Percentiles rank a stretch among this genome's conserved stretches.
Conservation (phyloP, 2,329 filamentous ascomycete species). For the Arachnomyces sp. region DNA sequence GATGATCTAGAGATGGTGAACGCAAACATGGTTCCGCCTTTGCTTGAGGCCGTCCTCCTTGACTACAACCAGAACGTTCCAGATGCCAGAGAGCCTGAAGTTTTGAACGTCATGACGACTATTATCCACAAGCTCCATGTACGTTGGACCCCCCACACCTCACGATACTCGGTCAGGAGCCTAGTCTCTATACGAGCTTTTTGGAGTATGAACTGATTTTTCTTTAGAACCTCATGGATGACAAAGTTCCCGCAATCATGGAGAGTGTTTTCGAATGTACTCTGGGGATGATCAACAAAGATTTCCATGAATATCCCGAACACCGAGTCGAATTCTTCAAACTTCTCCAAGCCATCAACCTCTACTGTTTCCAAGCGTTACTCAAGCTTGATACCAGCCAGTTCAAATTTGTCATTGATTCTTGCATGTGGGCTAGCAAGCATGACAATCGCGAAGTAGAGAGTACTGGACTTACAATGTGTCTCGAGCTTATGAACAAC, state of each 20-base stretch:
- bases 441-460: constrained; percentile 98
- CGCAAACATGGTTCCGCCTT: constrained; percentile 86
- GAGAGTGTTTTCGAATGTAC: constrained; percentile 98
- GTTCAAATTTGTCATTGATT: constrained; percentile 99
- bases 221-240: constrained; percentile 81
- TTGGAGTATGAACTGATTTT: constrained; percentile 24
- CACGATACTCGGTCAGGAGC: constrained; percentile 41
- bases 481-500: constrained; percentile 92
- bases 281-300: constrained; percentile 99
- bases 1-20: constrained; percentile 93
- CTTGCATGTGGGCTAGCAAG: constrained; percentile 99
- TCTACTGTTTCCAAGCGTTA: constrained; percentile 92
- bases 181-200: constrained; percentile 11
- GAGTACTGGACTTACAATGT: constrained; percentile 94
- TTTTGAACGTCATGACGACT: constrained; percentile 93
- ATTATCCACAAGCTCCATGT: constrained; percentile 95
- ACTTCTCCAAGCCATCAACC: constrained; percentile 86
- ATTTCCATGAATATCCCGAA: constrained; percentile 98
- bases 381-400: constrained; percentile 91
- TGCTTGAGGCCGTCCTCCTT: constrained; percentile 85
- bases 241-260: constrained; percentile 95
- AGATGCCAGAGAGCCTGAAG: constrained; percentile 90
- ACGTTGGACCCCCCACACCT: constrained; percentile 53
- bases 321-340: constrained; percentile 99
- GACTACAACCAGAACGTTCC: constrained; percentile 98